These are phyloP conservation scores for Chaetomiaceae sp. DNA, from an alignment of 2,329 filamentous ascomycete genomes.

Conservation along the genomic window DNA sequence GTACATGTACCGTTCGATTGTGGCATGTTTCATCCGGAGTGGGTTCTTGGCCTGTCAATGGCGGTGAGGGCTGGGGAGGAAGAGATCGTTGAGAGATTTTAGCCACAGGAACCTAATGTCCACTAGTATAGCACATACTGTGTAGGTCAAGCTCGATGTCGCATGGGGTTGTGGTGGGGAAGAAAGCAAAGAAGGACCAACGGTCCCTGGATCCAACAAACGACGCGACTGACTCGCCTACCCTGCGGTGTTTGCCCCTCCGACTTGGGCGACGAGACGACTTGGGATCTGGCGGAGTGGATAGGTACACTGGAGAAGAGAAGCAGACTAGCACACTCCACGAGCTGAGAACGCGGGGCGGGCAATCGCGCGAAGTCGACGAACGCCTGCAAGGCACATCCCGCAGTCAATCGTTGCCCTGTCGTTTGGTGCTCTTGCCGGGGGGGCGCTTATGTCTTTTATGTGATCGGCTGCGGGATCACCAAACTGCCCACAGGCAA, in stretches of 20 bases:
- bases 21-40: slow-evolving; percentile 7
- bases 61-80: slow-evolving; percentile 3
- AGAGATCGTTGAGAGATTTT: slow-evolving; percentile 13
- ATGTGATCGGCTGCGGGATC: slow-evolving; percentile 12
- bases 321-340: too few relatives aligned
- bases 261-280: too few relatives aligned
- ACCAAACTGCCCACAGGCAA: too few relatives aligned
- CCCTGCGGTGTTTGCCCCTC: too few relatives aligned
- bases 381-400: not conserved
- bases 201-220: not conserved
- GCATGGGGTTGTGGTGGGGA: not conserved
- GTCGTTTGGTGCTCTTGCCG: slow-evolving; percentile 7
- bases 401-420: not conserved
- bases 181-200: not conserved
- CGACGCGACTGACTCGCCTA: not conserved
- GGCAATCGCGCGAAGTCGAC: too few relatives aligned
- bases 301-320: not conserved
- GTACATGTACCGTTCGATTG: too few relatives aligned
- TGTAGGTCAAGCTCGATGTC: too few relatives aligned
- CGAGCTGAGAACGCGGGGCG: too few relatives aligned
- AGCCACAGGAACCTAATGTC: too few relatives aligned
- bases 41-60: slow-evolving; percentile 7
- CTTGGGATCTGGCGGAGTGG: not conserved
- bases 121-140: too few relatives aligned
- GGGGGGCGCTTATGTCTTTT: slow-evolving; percentile 17